A percentile compares a stretch with the other conserved stretches of the same genome.
These are phyloP conservation scores for Kodamaea plutei DNA, from an alignment of 1,139 yeast genomes.

Conservation along the genomic window DNA sequence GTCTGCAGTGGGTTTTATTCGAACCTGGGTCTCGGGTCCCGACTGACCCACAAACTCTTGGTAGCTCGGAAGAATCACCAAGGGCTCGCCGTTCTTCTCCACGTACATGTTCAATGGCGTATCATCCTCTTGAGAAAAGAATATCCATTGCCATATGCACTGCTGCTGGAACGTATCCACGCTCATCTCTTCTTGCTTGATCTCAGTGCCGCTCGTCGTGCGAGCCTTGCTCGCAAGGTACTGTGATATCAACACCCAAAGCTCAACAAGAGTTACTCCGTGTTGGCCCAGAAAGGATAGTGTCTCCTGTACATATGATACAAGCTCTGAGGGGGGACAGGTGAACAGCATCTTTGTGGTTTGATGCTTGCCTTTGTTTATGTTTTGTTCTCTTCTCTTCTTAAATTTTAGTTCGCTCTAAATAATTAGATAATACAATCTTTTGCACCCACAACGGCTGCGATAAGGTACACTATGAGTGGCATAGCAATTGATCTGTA, in stretches of 20 bases:
- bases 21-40: slow-evolving; percentile 15
- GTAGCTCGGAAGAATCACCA: slow-evolving; percentile 20
- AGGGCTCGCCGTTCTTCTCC: slow-evolving; percentile 13
- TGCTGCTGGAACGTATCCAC: slow-evolving; percentile 35
- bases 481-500: too few species aligned
- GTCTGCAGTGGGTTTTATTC: slow-evolving; percentile 33
- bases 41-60: slow-evolving; percentile 16
- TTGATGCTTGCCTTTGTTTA: slow-evolving; percentile 1
- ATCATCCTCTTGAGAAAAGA: slow-evolving; percentile 20
- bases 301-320: slow-evolving; percentile 24
- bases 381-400: too few species aligned
- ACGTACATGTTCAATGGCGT: slow-evolving; percentile 17
- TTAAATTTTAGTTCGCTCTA: too few species aligned
- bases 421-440: too few species aligned
- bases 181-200: slow-evolving; percentile 3
- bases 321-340: slow-evolving; percentile 21
- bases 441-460: too few species aligned
- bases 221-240: slow-evolving; percentile 3
- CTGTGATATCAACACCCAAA: slow-evolving; percentile 26
- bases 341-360: slow-evolving; percentile 16
- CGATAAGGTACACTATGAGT: too few species aligned
- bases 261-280: slow-evolving; percentile 27
- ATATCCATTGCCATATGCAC: slow-evolving; percentile 41
- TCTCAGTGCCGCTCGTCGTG: slow-evolving; percentile 1
- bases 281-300: slow-evolving; percentile 36